These are phyloP conservation scores for Podila epigama DNA, from an alignment of 192 early-diverging fungal species.

Conservation along the genomic window DNA sequence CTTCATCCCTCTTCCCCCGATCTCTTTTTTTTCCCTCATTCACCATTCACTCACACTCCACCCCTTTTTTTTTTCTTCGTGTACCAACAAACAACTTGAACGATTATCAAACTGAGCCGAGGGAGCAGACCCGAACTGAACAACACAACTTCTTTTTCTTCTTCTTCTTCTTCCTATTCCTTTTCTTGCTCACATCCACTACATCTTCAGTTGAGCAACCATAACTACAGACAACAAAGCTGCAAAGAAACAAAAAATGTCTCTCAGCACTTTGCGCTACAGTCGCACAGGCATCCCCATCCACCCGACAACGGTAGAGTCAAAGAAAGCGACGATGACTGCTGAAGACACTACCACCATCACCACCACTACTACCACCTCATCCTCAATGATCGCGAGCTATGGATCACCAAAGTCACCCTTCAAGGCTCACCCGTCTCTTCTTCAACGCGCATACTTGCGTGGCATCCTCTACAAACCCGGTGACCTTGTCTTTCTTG, in stretches of 20 bases:
- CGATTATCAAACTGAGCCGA: no score
- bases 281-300: neutral
- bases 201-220: neutral
- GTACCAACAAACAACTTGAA: neutral
- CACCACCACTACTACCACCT: neutral
- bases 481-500: constrained; percentile 14
- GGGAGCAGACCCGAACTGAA: no score
- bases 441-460: constrained; percentile 22
- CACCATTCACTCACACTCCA: no score
- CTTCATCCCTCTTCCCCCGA: neutral
- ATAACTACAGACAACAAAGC: neutral
- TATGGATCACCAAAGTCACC: no score
- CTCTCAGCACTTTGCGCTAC: neutral
- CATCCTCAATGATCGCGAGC: no score
- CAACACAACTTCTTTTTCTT: no score
- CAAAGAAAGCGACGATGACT: neutral
- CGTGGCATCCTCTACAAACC: constrained; percentile 31
- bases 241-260: neutral
- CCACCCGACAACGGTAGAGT: neutral
- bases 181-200: neutral
- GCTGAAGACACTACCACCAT: neutral
- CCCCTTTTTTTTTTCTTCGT: neutral
- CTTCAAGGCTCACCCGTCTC: neutral
- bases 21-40: neutral
- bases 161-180: no score